phyloP scores from a whole-genome alignment of 73 alveolate species.

The Blepharisma stoltei region DNA sequence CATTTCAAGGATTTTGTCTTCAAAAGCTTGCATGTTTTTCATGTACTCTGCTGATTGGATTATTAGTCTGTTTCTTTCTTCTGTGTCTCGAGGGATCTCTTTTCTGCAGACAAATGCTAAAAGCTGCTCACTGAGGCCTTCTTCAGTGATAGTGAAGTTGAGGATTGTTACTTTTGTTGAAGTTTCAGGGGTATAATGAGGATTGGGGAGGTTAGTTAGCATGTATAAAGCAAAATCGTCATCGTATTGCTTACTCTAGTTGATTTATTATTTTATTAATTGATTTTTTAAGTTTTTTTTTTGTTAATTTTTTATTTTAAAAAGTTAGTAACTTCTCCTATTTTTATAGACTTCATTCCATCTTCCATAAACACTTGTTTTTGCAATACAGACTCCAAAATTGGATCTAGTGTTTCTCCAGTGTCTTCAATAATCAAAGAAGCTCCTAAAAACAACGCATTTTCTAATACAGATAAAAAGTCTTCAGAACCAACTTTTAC shows the following conservation, averaged over 20 bases:
- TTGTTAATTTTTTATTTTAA: too few relatives aligned
- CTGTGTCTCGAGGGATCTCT: conserved; percentile 90
- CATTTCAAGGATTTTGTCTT: conserved; percentile 89
- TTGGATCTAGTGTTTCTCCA: conserved; percentile 87
- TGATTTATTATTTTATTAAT: too few relatives aligned
- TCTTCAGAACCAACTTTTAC: conserved; percentile 39
- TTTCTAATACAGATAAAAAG: conserved; percentile 71
- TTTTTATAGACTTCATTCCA: conserved; percentile 57
- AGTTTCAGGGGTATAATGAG: conserved; percentile 95
- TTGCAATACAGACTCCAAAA: conserved; percentile 86
- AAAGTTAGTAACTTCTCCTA: conserved; percentile 81
- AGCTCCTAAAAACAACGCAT: conserved; percentile 72
- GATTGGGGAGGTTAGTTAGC: conserved; percentile 90
- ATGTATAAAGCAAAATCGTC: conserved; percentile 86
- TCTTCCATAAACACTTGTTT: conserved; percentile 69
- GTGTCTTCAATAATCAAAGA: conserved; percentile 79
- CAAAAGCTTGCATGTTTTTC: conserved; percentile 84
- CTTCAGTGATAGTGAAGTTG: conserved; percentile 95
- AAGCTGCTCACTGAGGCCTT: conserved; percentile 92
- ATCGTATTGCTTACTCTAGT: conserved; percentile 81
- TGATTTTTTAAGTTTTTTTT: too few relatives aligned
- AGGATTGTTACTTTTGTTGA: conserved; percentile 91
- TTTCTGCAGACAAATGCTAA: conserved; percentile 89
- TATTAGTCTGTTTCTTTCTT: conserved; percentile 73
- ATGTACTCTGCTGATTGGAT: conserved; percentile 78